phyloP scores from a whole-genome alignment of 176 grass and related monocot genomes.

The Phragmites australis region DNA sequence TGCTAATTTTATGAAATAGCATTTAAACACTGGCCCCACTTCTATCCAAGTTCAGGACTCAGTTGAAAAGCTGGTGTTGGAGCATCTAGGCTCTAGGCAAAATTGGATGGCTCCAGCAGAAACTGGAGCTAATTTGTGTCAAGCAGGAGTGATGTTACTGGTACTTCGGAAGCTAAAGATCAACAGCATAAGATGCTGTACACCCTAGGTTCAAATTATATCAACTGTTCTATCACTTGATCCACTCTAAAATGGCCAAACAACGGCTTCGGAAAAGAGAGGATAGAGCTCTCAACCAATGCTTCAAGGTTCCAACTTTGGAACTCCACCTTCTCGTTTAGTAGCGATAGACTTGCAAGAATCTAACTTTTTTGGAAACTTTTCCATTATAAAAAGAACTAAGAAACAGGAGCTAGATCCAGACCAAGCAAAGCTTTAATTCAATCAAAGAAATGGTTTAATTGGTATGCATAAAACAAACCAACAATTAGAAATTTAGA shows the following conservation, averaged over 20 bases:
- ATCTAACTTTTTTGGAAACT: neutral
- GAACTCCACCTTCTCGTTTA: conserved; percentile 2
- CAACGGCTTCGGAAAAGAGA: neutral
- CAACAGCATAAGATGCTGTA: conserved; percentile 11
- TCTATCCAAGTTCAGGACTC: conserved; percentile 17
- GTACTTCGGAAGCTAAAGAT: conserved; percentile 33
- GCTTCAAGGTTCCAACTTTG: conserved; percentile 7
- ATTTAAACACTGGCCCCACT: neutral
- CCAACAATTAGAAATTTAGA: conserved; percentile 25
- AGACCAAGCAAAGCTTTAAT: conserved; percentile 8
- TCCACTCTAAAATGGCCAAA: neutral
- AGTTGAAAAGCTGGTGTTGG: neutral
- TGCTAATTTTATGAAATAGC: neutral
- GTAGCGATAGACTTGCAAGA: neutral
- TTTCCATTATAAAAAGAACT: too few species aligned
- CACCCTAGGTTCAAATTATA: conserved; percentile 14
- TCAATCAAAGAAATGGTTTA: conserved; percentile 2
- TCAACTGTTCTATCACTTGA: conserved; percentile 1
- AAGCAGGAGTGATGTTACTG: conserved; percentile 3
- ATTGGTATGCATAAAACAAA: neutral
- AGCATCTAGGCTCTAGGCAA: neutral
- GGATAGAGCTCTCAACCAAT: conserved; percentile 9
- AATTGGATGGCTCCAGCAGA: conserved; percentile 18
- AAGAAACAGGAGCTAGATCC: neutral
- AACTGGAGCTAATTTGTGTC: conserved; percentile 23